These are phyloP conservation scores for Gymnopilus dilepis DNA, from an alignment of 768 basidiomycete genomes.

Conservation along the genomic window DNA sequence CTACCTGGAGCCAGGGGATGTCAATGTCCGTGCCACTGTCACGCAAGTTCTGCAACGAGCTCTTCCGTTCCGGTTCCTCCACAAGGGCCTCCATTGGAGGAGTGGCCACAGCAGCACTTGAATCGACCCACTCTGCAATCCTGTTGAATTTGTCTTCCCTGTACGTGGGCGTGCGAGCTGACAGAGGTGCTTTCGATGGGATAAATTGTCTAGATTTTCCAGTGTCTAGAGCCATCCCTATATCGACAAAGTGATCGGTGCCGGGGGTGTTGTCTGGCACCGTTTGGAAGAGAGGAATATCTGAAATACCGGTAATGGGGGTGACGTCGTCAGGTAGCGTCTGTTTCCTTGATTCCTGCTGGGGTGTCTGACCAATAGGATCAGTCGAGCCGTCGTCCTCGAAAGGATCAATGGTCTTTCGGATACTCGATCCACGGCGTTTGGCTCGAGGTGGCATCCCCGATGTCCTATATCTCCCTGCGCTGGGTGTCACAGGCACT, in stretches of 20 bases:
- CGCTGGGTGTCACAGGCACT: constrained; percentile 5
- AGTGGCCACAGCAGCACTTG: constrained; percentile 19
- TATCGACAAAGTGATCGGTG: constrained; percentile 22
- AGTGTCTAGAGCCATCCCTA: constrained; percentile 23
- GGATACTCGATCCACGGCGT: neutral
- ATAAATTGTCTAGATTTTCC: constrained; percentile 26
- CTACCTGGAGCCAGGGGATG: constrained; percentile 22
- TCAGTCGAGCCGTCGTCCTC: constrained; percentile 11
- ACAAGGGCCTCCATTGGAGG: constrained; percentile 7
- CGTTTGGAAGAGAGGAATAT: constrained; percentile 6
- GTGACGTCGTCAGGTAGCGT: constrained; percentile 17
- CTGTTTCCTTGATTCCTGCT: constrained; percentile 4
- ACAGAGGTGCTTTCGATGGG: constrained; percentile 1
- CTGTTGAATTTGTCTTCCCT: constrained; percentile 18
- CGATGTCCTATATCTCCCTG: constrained; percentile 9
- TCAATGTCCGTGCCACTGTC: constrained; percentile 25
- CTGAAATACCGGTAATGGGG: constrained; percentile 19
- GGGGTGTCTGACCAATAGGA: neutral
- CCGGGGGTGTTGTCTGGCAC: neutral
- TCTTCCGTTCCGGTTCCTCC: constrained; percentile 15
- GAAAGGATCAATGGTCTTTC: constrained; percentile 19
- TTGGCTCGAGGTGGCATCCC: constrained; percentile 3
- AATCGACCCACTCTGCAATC: constrained; percentile 26
- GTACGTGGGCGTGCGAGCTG: constrained; percentile 9
- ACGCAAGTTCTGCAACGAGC: constrained; percentile 27